Conservation (phyloP, 257 asterid genomes). For the Solanum chilense region DNA sequence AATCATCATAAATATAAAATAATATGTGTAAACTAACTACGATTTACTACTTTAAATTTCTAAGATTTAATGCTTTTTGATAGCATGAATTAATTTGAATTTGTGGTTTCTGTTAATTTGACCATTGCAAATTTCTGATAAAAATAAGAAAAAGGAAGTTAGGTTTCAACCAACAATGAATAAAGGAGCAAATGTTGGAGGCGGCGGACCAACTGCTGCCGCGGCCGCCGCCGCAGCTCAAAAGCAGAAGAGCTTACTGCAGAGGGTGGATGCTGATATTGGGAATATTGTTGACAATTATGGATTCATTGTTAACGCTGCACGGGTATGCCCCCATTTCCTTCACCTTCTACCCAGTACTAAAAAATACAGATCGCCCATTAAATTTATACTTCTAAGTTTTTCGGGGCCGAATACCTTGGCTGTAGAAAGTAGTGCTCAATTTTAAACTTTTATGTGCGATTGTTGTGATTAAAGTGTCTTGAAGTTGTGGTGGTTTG, state of each 20-base stretch:
- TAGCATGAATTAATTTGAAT: too few relatives aligned
- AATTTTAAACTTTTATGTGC: background rate
- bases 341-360: background rate
- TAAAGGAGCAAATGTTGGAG: slow-evolving; percentile 44
- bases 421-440: background rate
- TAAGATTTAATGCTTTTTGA: too few relatives aligned
- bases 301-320: slow-evolving; percentile 58
- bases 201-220: slow-evolving; percentile 58
- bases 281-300: slow-evolving; percentile 81
- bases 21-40: too few relatives aligned
- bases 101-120: background rate
- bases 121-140: background rate
- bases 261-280: slow-evolving; percentile 74
- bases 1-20: too few relatives aligned
- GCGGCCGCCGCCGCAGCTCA: slow-evolving; percentile 81
- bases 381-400: too few relatives aligned
- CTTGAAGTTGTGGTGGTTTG: background rate
- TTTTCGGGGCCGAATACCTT: too few relatives aligned
- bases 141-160: background rate
- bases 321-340: slow-evolving; percentile 38
- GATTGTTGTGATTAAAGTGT: background rate
- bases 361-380: background rate
- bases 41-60: too few relatives aligned
- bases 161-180: slow-evolving; percentile 29
- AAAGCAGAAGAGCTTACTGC: slow-evolving; percentile 68